Percentiles rank a stretch among this genome's conserved stretches.
These are phyloP conservation scores for Suhomyces vadensis DNA, from an alignment of 805 yeast species.

Conservation along the genomic window DNA sequence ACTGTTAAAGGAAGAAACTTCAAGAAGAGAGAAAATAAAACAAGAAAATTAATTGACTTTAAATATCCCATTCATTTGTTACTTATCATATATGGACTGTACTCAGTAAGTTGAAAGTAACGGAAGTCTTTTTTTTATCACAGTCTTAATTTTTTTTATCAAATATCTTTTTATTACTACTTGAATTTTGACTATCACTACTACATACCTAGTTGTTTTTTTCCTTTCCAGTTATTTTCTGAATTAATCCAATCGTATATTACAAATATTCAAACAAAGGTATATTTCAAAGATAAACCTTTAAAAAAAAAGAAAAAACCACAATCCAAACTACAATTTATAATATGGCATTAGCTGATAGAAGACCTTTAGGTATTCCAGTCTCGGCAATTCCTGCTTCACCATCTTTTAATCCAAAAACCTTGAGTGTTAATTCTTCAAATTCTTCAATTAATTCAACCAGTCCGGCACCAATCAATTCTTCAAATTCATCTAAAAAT, in stretches of 20 bases:
- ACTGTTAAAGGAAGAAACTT: no score
- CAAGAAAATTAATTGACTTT: not conserved
- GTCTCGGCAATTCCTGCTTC: slow-evolving; percentile 48
- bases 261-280: not conserved
- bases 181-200: slow-evolving; percentile 3
- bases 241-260: not conserved
- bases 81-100: slow-evolving; percentile 8
- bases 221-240: slow-evolving; percentile 9
- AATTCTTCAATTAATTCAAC: slow-evolving; percentile 5
- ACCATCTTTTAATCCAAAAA: slow-evolving; percentile 40
- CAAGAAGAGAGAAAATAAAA: no score
- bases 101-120: slow-evolving; percentile 8
- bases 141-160: slow-evolving; percentile 7
- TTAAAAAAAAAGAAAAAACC: not conserved
- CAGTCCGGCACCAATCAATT: not conserved
- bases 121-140: slow-evolving; percentile 9
- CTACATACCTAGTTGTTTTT: slow-evolving; percentile 2
- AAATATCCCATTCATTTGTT: not conserved
- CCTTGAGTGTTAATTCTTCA: slow-evolving; percentile 16
- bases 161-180: slow-evolving; percentile 5
- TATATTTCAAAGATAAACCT: not conserved
- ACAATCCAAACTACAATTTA: not conserved
- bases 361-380: slow-evolving; percentile 62
- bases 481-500: slow-evolving; percentile 1
- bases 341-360: slow-evolving; percentile 64